These are phyloP conservation scores for Tylopilus sp. DNA, from an alignment of 1,284 basidiomycete genomes.

Conservation along the genomic window DNA sequence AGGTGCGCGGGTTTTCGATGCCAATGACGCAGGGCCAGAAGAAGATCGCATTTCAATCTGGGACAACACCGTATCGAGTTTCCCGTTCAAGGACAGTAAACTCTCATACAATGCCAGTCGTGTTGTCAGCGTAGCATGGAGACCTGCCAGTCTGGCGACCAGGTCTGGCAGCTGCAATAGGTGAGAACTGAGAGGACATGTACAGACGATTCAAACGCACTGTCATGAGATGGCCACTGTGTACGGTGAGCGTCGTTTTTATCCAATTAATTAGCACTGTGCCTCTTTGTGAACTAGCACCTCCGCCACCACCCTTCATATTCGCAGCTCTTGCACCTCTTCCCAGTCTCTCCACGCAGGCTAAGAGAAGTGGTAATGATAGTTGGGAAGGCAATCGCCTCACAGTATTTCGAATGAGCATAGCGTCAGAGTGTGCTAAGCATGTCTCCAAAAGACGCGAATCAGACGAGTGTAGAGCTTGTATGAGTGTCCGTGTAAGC, in stretches of 20 bases:
- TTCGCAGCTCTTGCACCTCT: slow-evolving; percentile 70
- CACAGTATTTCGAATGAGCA: slow-evolving; percentile 86
- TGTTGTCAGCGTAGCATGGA: slow-evolving; percentile 81
- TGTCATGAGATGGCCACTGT: slow-evolving; percentile 93
- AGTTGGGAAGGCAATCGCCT: slow-evolving; percentile 86
- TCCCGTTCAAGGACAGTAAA: slow-evolving; percentile 81
- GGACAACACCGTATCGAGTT: slow-evolving; percentile 89
- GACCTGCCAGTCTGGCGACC: slow-evolving; percentile 74
- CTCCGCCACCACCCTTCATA: slow-evolving; percentile 77
- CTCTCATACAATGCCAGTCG: slow-evolving; percentile 84
- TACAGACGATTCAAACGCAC: slow-evolving; percentile 44
- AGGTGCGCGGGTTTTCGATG: slow-evolving; percentile 38
- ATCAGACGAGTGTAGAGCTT: slow-evolving; percentile 96
- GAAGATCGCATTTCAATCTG: slow-evolving; percentile 87
- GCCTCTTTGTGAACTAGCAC: slow-evolving; percentile 84
- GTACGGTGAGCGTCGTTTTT: slow-evolving; percentile 79
- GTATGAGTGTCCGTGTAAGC: slow-evolving; percentile 90
- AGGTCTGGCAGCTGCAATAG: slow-evolving; percentile 75
- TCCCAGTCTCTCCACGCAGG: slow-evolving; percentile 87
- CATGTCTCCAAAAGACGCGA: slow-evolving; percentile 85
- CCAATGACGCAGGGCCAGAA: slow-evolving; percentile 52
- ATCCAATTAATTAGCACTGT: slow-evolving; percentile 86
- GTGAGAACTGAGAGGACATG: slow-evolving; percentile 13
- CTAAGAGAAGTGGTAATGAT: slow-evolving; percentile 82
- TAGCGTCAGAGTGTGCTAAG: slow-evolving; percentile 78